phyloP scores from a whole-genome alignment of 208 protist genomes.

The Phytomonas francai region DNA sequence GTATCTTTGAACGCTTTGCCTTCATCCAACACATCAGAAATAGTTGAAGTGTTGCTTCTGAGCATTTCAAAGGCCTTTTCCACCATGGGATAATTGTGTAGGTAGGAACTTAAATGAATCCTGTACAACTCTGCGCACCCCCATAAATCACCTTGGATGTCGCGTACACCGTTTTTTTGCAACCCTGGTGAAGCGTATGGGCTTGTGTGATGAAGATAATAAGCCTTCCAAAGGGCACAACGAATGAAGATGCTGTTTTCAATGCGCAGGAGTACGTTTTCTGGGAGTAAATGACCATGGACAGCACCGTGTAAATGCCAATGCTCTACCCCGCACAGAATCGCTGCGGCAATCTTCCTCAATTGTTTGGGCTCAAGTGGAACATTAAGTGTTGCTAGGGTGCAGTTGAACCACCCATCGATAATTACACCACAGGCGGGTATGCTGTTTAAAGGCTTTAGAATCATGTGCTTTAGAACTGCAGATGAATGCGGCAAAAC shows the following conservation, averaged over 20 bases:
- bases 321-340: conserved; percentile 76
- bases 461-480: conserved; percentile 51
- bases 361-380: conserved; percentile 13
- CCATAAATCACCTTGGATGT: conserved; percentile 51
- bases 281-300: conserved; percentile 60
- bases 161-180: conserved; percentile 26
- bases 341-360: conserved; percentile 42
- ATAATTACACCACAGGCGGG: conserved; percentile 42
- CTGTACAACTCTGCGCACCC: conserved; percentile 25
- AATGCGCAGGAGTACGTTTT: conserved; percentile 70
- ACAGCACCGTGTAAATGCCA: conserved; percentile 71
- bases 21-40: conserved; percentile 43
- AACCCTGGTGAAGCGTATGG: conserved; percentile 44
- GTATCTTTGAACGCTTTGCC: conserved; percentile 44
- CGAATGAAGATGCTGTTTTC: conserved; percentile 25
- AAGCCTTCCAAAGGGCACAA: conserved; percentile 58
- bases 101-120: neutral
- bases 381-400: conserved; percentile 23
- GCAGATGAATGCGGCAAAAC: conserved; percentile 52
- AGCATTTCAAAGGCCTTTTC: conserved; percentile 18
- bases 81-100: conserved; percentile 12
- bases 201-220: conserved; percentile 27
- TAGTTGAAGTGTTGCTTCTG: conserved; percentile 9
- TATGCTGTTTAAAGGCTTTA: conserved; percentile 25
- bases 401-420: conserved; percentile 75